A percentile compares a stretch with the other conserved stretches of the same genome.
phyloP scores from a whole-genome alignment of 257 asterid species.

The Cynanchum wilfordii region DNA sequence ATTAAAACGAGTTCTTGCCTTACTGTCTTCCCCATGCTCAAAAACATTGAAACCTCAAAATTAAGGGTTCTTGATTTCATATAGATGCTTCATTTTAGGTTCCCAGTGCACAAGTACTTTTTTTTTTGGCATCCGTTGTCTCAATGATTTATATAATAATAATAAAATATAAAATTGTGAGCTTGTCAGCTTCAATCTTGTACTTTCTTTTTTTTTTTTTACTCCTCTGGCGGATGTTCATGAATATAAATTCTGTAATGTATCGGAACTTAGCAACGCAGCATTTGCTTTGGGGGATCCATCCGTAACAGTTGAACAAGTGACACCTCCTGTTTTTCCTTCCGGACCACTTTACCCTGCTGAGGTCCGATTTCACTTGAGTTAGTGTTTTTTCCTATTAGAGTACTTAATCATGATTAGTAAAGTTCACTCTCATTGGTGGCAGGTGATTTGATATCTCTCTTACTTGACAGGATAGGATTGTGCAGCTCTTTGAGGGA shows the following conservation, averaged over 20 bases:
- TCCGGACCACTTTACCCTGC: constrained; percentile 72
- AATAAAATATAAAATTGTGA: neutral
- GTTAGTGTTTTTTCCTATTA: constrained; percentile 7
- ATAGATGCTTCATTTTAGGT: neutral
- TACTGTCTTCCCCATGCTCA: constrained; percentile 3
- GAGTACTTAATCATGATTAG: constrained; percentile 14
- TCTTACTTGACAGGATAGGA: constrained; percentile 77
- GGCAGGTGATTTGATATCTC: constrained; percentile 46
- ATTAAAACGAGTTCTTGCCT: constrained; percentile 14
- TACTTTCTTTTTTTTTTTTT: neutral
- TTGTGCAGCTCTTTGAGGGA: constrained; percentile 78
- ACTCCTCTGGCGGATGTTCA: neutral
- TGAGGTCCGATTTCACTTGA: constrained; percentile 48
- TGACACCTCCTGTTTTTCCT: constrained; percentile 60
- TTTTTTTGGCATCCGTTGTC: neutral
- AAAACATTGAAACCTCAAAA: neutral
- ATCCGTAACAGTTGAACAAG: constrained; percentile 81
- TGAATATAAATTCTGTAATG: constrained; percentile 4
- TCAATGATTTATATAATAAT: neutral
- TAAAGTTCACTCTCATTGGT: constrained; percentile 18
- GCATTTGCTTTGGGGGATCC: constrained; percentile 92
- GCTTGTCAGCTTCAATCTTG: neutral
- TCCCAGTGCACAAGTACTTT: neutral
- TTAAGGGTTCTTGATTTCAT: neutral
- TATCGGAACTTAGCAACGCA: constrained; percentile 26